Evolutionary conservation across 768 basidiomycete genomes (phyloP).

Genomic region (Amanita muscaria): DNA sequence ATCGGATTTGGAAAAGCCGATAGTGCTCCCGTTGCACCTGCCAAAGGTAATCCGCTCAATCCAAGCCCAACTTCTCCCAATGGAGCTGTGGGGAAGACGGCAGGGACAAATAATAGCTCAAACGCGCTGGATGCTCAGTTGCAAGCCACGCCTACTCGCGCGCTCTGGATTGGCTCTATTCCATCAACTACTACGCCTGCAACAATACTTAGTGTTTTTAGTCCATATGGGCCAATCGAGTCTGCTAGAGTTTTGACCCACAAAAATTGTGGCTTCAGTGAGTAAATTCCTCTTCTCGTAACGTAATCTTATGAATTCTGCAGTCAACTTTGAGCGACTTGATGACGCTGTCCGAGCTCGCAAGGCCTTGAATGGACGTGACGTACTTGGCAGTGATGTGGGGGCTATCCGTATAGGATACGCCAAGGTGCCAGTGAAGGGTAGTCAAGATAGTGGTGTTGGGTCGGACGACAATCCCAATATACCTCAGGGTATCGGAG

Average conservation of each 20-base stretch:
- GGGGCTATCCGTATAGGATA: slow-evolving; percentile 96
- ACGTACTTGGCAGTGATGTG: slow-evolving; percentile 92
- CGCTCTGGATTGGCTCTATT: slow-evolving; percentile 96
- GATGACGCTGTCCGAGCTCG: slow-evolving; percentile 95
- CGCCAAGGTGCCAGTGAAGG: slow-evolving; percentile 92
- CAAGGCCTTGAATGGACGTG: slow-evolving; percentile 91
- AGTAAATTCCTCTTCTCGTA: slow-evolving; percentile 22
- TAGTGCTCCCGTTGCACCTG: slow-evolving; percentile 86
- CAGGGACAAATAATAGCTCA: slow-evolving; percentile 41
- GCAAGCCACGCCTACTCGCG: slow-evolving; percentile 87
- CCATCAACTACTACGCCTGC: slow-evolving; percentile 92
- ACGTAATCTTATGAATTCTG: slow-evolving; percentile 8
- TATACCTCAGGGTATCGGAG: slow-evolving; percentile 73
- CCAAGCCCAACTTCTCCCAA: slow-evolving; percentile 61
- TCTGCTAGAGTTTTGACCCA: slow-evolving; percentile 93
- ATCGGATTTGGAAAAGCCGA: slow-evolving; percentile 99
- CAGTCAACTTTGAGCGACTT: slow-evolving; percentile 94
- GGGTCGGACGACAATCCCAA: slow-evolving; percentile 55
- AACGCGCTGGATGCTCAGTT: slow-evolving; percentile 77
- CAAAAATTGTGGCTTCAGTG: slow-evolving; percentile 92
- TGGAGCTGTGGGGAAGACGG: slow-evolving; percentile 33
- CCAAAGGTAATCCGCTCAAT: slow-evolving; percentile 62
- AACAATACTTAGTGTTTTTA: slow-evolving; percentile 91
- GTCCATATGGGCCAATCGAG: slow-evolving; percentile 96
- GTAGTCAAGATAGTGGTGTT: slow-evolving; percentile 54